Base-by-base conservation (phyloP, 2,329 filamentous ascomycete species). In the Exophiala sp. region DNA sequence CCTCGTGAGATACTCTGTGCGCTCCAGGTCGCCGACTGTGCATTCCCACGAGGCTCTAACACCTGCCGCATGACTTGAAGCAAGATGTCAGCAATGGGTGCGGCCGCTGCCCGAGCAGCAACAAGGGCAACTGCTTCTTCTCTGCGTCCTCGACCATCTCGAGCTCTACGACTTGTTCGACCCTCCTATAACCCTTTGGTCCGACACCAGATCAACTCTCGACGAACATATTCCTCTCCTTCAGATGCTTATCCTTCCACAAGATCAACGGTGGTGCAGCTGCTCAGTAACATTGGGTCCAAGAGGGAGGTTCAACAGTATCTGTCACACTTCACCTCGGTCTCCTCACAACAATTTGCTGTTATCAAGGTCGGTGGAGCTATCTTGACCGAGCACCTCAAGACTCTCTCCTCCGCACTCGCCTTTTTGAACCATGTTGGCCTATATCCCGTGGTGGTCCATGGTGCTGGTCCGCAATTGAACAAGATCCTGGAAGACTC, bases 331-430 rank as follows among this genome's bases (percentile, higher is more conserved):
- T 98, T 98, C 77, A 93, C 86, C 61, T 95, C 90, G 27, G 90
- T 96, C 55, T 93, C 89, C 38, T 95, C 89, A 29, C 90, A 97
- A 73, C 89, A 95, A 66, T 98, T 97, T 69, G 91, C 90, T 60
- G 91, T 98, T 42, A 95, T 98, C 71, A 98, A 98, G 76, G 91
- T 97, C 48, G 93, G 91, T 55, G 93, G 91, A 56, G 93, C 91
- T 57, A 96, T 97, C 64, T 79, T 98, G 63, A 95, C 88, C 53
- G 90, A 97, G 66, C 86, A 96, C 70, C 78, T 97, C 48, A 86
- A 95, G 68, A 89, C 90, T 63, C 81, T 98, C 48, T 95, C 88
- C 65, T 85, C 86, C 48, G 90, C 87, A 43, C 77, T 97, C 52
- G 85, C 88, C 22, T 94, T 97, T 71, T 80, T 97, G 43, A 91